Base-by-base conservation (phyloP, 2,329 filamentous ascomycete genomes). In the Pezicula rhizophila region DNA sequence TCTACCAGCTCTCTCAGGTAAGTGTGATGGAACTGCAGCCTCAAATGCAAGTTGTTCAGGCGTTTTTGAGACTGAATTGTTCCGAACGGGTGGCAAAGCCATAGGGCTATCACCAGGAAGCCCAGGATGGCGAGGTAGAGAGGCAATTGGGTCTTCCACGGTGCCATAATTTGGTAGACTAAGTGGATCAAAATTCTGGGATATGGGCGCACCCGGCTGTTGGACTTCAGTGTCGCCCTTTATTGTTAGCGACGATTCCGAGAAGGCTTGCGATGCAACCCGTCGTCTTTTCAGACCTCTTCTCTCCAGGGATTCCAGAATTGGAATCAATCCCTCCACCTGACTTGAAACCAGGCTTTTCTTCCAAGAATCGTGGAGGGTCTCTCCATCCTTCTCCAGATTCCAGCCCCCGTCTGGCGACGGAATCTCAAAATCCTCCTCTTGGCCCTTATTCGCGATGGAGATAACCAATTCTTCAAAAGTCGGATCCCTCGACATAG, bases 351-450 rank as follows among this genome's bases (percentile, higher is more conserved):
- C 26, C 5, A 12, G 31, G 34, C 44, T 46, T 18, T 26, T n/a
- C 44, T 55, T 52, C 37, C 53, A 49, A 35, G 48, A 41, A 31
- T 50, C 44, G 8, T 40, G 41, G 5, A 55, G 45, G 15, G 18
- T 35, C 7, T 65, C 58, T 50, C 68, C 66, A 51, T 15, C 18
- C 28, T 35, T 45, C n/a, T 26, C 40, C 15, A 26, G 17, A 26
- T 68, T 69, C 38, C 65, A 65, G 56, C 66, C 63, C 2, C 59
- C 60, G 18, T 37, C 17, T 18, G 46, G 48, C n/a, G 23, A 44
- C 65, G 66, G 8, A 60, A 55, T 49, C 67, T 64, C 51, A 66
- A 26, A 42, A 66, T 15, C 28, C 25, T 74, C 70, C 43, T 69
- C 66, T 34, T 70, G 65, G 31, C 45, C 46, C 5, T 47, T 45